Percentiles rank a stretch among this genome's conserved stretches.
phyloP scores from a whole-genome alignment of 306 rosid genomes.

The Ammopiptanthus mongolicus region DNA sequence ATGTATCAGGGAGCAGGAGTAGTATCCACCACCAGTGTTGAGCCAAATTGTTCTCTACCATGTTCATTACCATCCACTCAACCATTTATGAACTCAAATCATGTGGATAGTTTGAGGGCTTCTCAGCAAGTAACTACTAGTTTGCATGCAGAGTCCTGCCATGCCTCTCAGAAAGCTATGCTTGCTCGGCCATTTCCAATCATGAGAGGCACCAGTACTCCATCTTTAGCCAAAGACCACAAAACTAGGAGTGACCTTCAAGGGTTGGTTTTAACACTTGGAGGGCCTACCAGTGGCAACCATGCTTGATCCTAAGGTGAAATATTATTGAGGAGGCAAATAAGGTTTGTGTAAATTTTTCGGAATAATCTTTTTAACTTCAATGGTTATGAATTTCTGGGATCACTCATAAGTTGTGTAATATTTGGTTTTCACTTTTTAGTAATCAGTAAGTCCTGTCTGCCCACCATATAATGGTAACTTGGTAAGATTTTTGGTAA shows the following conservation, averaged over 20 bases:
- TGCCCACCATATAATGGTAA: neutral
- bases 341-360: constrained; percentile 34
- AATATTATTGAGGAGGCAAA: constrained; percentile 8
- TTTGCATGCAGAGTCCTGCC: constrained; percentile 20
- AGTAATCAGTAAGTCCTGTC: neutral
- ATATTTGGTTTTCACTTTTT: neutral
- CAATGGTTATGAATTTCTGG: neutral
- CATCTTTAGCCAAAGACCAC: constrained; percentile 40
- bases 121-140: constrained; percentile 29
- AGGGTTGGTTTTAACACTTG: constrained; percentile 78
- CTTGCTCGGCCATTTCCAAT: constrained; percentile 35
- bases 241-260: constrained; percentile 72
- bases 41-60: constrained; percentile 31
- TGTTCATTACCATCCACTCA: constrained; percentile 24
- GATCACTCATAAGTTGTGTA: constrained; percentile 1
- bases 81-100: constrained; percentile 32
- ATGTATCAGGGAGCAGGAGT: constrained; percentile 51
- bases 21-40: constrained; percentile 29
- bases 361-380: constrained; percentile 15
- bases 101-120: constrained; percentile 21
- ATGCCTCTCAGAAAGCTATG: constrained; percentile 35
- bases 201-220: constrained; percentile 28
- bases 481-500: neutral
- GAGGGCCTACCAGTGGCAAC: constrained; percentile 65
- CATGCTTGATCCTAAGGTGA: constrained; percentile 25